Percentiles rank a stretch among this genome's conserved stretches.
These are phyloP conservation scores for Trichophyton simii DNA, from an alignment of 2,329 filamentous ascomycete genomes.

Conservation along the genomic window DNA sequence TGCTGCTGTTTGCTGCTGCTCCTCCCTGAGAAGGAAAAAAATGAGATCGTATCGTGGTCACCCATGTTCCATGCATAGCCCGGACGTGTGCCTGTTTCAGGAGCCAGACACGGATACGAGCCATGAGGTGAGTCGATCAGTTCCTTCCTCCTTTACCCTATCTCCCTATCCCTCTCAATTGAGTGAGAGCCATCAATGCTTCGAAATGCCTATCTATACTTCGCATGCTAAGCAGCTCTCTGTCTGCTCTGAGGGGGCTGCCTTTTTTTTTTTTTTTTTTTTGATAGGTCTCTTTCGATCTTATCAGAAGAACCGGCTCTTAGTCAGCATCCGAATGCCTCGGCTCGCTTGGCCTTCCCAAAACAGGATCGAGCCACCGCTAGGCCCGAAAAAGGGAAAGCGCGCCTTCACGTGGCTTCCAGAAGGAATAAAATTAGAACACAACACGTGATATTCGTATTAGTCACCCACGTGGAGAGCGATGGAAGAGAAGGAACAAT, in stretches of 20 bases:
- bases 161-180: background rate
- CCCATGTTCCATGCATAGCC: background rate
- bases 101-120: background rate
- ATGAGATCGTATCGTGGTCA: background rate
- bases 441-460: background rate
- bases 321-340: background rate
- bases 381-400: background rate
- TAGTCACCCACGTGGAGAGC: background rate
- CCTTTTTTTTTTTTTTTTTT: background rate
- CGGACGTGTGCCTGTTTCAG: slow-evolving; percentile 1
- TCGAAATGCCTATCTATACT: background rate
- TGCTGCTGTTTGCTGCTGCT: background rate
- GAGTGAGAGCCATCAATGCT: no score
- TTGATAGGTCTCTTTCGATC: background rate
- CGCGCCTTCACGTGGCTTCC: background rate
- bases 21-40: background rate
- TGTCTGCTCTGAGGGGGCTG: background rate
- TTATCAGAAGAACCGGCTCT: background rate
- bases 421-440: slow-evolving; percentile 1
- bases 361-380: background rate
- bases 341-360: background rate
- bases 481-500: background rate
- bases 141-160: background rate
- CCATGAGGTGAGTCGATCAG: background rate
- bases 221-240: background rate